Conservation (phyloP, 2,329 filamentous ascomycete species). For the Penicillium hordei region DNA sequence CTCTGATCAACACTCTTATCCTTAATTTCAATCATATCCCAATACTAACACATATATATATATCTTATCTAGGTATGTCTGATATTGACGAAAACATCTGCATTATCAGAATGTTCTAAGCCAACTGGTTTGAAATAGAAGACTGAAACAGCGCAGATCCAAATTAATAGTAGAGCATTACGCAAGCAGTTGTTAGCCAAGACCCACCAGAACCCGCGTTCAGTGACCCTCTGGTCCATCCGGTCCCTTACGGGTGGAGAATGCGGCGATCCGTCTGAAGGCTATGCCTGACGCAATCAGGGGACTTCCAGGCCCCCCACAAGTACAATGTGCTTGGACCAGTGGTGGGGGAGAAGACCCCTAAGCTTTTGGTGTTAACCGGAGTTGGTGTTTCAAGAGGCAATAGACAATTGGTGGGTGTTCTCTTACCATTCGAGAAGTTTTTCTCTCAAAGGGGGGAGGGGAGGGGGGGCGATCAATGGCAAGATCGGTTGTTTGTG, state of each 20-base stretch:
- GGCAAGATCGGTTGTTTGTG: not conserved
- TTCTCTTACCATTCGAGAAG: constrained; percentile 2
- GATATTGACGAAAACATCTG: not conserved
- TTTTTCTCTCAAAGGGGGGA: not conserved
- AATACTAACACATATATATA: not conserved
- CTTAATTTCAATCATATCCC: not conserved
- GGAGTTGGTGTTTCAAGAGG: not conserved
- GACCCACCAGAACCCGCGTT: constrained; percentile 33
- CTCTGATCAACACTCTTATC: not conserved
- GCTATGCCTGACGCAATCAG: constrained; percentile 32
- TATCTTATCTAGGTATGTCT: not conserved
- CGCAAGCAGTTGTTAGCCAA: constrained; percentile 37
- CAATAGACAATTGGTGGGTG: not conserved
- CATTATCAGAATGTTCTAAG: not conserved
- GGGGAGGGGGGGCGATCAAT: not conserved
- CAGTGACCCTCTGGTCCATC: constrained; percentile 34
- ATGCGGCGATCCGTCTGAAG: constrained; percentile 36
- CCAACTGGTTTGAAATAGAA: constrained; percentile 19
- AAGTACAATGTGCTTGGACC: constrained; percentile 9
- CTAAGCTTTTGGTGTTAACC: constrained; percentile 10
- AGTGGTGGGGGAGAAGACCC: constrained; percentile 1
- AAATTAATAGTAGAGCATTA: constrained; percentile 38
- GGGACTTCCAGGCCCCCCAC: not conserved
- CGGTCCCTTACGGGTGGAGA: constrained; percentile 41
- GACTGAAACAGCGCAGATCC: constrained; percentile 31